Base-by-base conservation (phyloP, 1,284 basidiomycete species). In the Fomitopsis betulina region DNA sequence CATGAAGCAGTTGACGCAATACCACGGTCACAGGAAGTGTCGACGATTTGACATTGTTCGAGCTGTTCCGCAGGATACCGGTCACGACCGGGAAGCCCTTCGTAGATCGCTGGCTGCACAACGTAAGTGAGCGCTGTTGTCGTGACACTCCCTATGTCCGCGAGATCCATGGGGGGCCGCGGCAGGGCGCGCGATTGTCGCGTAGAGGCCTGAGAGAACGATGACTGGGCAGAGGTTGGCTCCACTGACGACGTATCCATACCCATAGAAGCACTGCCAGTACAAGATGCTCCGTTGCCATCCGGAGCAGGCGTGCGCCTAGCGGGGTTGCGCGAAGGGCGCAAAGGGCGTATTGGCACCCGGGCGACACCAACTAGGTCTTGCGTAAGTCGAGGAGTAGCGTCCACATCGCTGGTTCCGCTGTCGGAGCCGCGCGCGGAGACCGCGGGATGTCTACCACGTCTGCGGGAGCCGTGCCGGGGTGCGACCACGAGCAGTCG, bases 301-400 rank as follows among this genome's bases (percentile, higher is more conserved):
- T n/a, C 21, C 32, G 30, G 32, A 51, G 49, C 49, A 51, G 49
- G 49, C 25, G 49, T 51, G 49, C 49, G 49, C n/a, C 49, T 51
- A 51, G 32, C 49, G 1, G 32, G 49, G 13, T 51, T 21, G 33
- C 49, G 49, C 21, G 49, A 51, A 32, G 49, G 49, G n/a, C 49
- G 49, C 10, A 33, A 27, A 8, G 49, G 49, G 19, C 49, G 49
- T 25, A 37, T 17, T 51, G 49, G n/a, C 12, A 33, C 32, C 32
- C 25, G 49, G 4, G 49, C 32, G 49, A 37, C 32, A 33, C 35
- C 49, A 37, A 8, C 32, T 5, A 19, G 49, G 19, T 51, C 30
- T 27, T 51, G 49, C 7, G 5, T 15, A 13, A 51, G 32, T 12
- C 49, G 49, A 19, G 49, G 49, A 9, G 49, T 51, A 37, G 49